Conservation (phyloP, 768 basidiomycete genomes). For the Tricholoma sp. region DNA sequence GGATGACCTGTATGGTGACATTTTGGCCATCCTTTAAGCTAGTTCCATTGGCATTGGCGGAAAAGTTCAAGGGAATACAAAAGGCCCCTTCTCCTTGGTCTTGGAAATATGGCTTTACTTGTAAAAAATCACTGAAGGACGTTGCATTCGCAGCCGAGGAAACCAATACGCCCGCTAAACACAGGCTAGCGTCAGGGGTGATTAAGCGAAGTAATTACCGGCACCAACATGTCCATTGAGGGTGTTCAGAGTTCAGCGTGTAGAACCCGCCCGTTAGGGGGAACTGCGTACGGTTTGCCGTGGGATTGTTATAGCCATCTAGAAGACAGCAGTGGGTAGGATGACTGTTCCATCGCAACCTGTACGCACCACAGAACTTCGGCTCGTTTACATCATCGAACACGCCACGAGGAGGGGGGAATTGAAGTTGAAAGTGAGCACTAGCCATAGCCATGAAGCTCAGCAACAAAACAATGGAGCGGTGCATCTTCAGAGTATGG, state of each 20-base stretch:
- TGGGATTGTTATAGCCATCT: slow-evolving; percentile 60
- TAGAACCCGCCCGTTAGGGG: slow-evolving; percentile 62
- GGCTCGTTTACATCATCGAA: slow-evolving; percentile 59
- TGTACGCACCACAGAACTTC: slow-evolving; percentile 59
- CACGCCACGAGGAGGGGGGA: slow-evolving; percentile 63
- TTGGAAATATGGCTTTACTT: slow-evolving; percentile 45
- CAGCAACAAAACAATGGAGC: slow-evolving; percentile 26
- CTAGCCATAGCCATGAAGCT: slow-evolving; percentile 37
- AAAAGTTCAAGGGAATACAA: slow-evolving; percentile 67
- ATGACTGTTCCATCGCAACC: neutral
- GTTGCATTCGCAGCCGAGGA: slow-evolving; percentile 55
- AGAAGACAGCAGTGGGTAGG: slow-evolving; percentile 5
- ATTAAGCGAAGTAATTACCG: neutral
- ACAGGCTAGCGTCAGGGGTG: neutral
- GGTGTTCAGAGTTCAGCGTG: slow-evolving; percentile 61
- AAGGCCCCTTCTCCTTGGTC: slow-evolving; percentile 51
- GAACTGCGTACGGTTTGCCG: slow-evolving; percentile 59
- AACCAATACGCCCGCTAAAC: slow-evolving; percentile 46
- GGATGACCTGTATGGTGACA: slow-evolving; percentile 58
- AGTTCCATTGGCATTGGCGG: slow-evolving; percentile 39
- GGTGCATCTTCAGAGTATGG: slow-evolving; percentile 9
- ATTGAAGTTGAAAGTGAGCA: slow-evolving; percentile 81
- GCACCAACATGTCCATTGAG: slow-evolving; percentile 50
- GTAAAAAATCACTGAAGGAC: slow-evolving; percentile 58
- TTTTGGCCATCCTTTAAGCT: slow-evolving; percentile 56